Evolutionary conservation across 305 asterid species (phyloP).

Genomic region (Solanum hybrid): DNA sequence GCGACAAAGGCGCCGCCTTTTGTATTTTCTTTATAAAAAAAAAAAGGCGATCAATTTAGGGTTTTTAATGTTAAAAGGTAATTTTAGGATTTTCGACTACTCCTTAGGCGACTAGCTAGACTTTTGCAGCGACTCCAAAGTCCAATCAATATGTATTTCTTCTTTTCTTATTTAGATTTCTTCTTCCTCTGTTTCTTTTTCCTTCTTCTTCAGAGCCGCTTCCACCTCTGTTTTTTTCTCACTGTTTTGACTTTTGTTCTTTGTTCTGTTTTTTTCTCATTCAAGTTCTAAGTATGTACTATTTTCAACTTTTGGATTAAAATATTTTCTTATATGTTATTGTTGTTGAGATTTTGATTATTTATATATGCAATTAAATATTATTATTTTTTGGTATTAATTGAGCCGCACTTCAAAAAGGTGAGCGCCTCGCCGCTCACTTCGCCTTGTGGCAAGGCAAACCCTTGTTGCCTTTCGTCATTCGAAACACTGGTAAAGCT

Average conservation of each 20-base stretch:
- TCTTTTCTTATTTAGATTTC: not conserved
- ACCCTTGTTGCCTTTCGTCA: no score
- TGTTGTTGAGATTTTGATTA: not conserved
- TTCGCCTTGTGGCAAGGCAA: not conserved
- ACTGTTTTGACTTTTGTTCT: no score
- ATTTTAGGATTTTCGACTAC: no score
- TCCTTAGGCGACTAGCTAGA: no score
- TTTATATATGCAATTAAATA: no score
- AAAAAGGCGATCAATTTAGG: not conserved
- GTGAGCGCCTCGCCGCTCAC: rapidly evolving
- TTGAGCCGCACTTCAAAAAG: not conserved
- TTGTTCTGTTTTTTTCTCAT: not conserved
- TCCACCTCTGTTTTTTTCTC: no score
- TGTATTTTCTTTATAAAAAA: no score
- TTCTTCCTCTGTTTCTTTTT: not conserved
- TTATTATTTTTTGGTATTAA: no score
- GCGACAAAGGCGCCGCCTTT: rapidly evolving
- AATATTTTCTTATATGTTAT: no score
- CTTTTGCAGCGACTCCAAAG: not conserved
- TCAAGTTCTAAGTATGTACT: not conserved
- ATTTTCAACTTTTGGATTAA: not conserved
- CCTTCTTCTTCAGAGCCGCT: no score
- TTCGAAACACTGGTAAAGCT: no score
- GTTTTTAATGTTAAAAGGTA: not conserved
- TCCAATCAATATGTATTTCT: not conserved